These are phyloP conservation scores for Suaeda aralocaspica DNA, from an alignment of 148 eudicot species.

Conservation along the genomic window DNA sequence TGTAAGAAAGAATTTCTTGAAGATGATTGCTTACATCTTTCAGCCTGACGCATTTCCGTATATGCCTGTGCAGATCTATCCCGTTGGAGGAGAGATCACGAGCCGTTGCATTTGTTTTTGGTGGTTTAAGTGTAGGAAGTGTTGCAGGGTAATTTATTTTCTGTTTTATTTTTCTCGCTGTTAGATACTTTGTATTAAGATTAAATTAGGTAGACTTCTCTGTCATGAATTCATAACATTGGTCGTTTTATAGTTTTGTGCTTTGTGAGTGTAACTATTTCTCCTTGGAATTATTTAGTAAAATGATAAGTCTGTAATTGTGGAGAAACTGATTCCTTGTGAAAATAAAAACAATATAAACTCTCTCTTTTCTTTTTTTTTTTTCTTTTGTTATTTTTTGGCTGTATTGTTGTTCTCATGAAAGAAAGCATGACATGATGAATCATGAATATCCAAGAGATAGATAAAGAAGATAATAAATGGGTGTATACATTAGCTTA, in stretches of 20 bases:
- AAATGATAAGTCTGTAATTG: not conserved
- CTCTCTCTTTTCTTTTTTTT: not conserved
- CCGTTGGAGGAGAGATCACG: conserved; percentile 94
- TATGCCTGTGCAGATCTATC: conserved; percentile 55
- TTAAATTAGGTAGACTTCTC: not conserved
- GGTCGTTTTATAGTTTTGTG: not conserved
- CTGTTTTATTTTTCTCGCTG: not conserved
- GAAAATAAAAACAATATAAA: not conserved
- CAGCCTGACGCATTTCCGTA: not conserved
- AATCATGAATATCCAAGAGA: not conserved
- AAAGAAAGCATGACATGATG: not conserved
- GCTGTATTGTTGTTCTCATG: no score
- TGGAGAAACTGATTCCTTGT: not conserved
- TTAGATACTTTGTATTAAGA: not conserved
- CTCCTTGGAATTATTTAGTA: not conserved
- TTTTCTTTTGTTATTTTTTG: no score
- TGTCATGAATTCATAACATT: conserved; percentile 1
- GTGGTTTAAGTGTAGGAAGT: conserved; percentile 97
- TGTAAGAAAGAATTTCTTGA: not conserved
- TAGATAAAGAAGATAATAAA: not conserved
- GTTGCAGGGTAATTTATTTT: conserved; percentile 69
- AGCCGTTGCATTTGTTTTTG: conserved; percentile 96
- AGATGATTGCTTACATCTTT: not conserved
- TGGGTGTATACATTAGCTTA: not conserved
- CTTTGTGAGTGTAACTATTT: not conserved